These are phyloP conservation scores for Trametes maxima DNA, from an alignment of 768 basidiomycete species.

Conservation along the genomic window DNA sequence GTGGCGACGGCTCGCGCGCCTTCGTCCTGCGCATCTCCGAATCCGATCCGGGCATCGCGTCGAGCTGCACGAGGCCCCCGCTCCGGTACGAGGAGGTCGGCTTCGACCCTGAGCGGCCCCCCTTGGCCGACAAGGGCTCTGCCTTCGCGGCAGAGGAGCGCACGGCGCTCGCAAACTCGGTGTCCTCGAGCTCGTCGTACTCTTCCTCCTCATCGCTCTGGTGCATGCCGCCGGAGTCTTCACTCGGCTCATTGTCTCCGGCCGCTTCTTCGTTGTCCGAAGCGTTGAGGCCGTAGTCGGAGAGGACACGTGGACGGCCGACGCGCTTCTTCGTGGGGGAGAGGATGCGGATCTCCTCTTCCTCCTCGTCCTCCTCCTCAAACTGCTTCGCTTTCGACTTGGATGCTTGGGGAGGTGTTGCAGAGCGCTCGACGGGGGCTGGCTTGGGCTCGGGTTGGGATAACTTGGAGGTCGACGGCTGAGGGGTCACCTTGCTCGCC, in stretches of 20 bases:
- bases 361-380: conserved; percentile 19
- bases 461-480: not conserved
- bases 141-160: not conserved
- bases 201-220: conserved; percentile 1
- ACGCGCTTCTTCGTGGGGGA: conserved; percentile 20
- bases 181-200: conserved; percentile 12
- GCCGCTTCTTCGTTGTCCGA: not conserved
- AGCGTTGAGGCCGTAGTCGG: conserved; percentile 14
- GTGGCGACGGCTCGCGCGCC: not conserved
- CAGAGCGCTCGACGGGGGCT: not conserved
- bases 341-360: conserved; percentile 16
- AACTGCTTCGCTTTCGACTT: not conserved
- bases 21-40: not conserved
- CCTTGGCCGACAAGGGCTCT: not conserved
- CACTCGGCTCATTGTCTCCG: not conserved
- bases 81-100: not conserved
- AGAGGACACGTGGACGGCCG: conserved; percentile 17
- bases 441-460: not conserved
- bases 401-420: not conserved
- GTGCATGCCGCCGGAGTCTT: not conserved
- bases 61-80: conserved; percentile 6
- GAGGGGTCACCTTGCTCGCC: not conserved
- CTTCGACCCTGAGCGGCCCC: not conserved
- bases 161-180: conserved; percentile 6
- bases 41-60: not conserved